Base-by-base conservation (phyloP, 2,329 filamentous ascomycete species). In the Cladobotryum mycophilum region DNA sequence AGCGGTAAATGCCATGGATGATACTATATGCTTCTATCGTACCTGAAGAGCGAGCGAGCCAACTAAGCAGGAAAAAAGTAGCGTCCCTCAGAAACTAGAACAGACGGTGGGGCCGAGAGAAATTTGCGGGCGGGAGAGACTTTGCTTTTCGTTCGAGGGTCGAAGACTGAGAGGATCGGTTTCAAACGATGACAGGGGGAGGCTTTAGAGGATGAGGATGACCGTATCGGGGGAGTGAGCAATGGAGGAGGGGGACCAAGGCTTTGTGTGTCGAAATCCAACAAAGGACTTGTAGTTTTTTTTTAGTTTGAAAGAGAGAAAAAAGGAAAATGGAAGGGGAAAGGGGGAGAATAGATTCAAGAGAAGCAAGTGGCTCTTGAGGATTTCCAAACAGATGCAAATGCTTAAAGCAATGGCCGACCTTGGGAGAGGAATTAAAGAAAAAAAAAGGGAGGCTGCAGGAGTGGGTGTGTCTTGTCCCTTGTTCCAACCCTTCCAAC, bases 361-460 rank as follows among this genome's bases (percentile, higher is more conserved):
- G 37, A 40, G 37, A 40, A 40, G 37, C 7, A n/a, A 30, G 6
- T 6, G 25, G 25, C 25, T 30, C 37, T 13, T 4, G 17, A 15
- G 13, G 37, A n/a, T 40, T 40, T 18, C 37, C 37, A 40, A 40
- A 40, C 37, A n/a, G 6, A 40, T 15, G 20, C 15, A 41, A 41
- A 41, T 4, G 9, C 25, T 30, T 30, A 30, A 30, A 30, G 25
- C 25, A 30, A 30, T 30, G 25, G 25, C 25, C 25, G 25, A 38
- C 36, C 14, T 17, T 38, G 36, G 36, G 12, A 17, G 36, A 38
- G 36, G 36, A 42, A 18, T 44, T 53, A 54, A 56, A 57, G 53
- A 57, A 61, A 60, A 62, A 60, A 62, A 63, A 60, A 58, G 58
- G 60, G 57, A 58, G 60, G 60, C 61, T 65, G 59, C 61, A 67